Evolutionary conservation across 768 basidiomycete genomes (phyloP).

Genomic region (Pulveroboletus sp.): DNA sequence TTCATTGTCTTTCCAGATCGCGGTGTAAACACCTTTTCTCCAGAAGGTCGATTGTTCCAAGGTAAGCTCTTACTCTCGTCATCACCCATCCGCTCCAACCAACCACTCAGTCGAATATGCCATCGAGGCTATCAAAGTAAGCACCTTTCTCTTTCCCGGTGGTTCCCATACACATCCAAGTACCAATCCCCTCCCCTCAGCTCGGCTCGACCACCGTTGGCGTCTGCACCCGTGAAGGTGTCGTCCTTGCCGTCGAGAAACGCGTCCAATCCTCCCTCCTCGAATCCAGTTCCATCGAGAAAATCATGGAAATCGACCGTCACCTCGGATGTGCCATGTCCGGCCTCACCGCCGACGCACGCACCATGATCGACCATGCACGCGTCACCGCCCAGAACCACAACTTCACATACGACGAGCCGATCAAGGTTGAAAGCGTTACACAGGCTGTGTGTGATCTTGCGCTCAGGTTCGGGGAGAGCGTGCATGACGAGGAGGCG

Average conservation of each 20-base stretch:
- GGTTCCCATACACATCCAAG: background rate
- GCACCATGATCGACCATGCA: slow-evolving; percentile 99
- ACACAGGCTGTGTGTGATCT: slow-evolving; percentile 99
- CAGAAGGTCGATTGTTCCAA: slow-evolving; percentile 98
- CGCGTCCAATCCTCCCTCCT: slow-evolving; percentile 96
- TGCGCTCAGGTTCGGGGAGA: slow-evolving; percentile 96
- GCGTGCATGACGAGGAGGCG: slow-evolving; percentile 97
- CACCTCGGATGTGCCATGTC: slow-evolving; percentile 99
- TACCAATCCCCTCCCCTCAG: slow-evolving; percentile 39
- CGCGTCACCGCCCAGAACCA: slow-evolving; percentile 96
- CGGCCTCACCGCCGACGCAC: slow-evolving; percentile 93
- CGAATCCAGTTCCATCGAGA: slow-evolving; percentile 94
- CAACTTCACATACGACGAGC: slow-evolving; percentile 94
- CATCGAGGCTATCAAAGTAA: slow-evolving; percentile 97
- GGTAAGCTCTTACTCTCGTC: slow-evolving; percentile 47
- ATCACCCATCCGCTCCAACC: slow-evolving; percentile 12
- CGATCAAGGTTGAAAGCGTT: slow-evolving; percentile 94
- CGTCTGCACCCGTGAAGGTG: slow-evolving; percentile 85
- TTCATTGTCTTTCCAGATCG: slow-evolving; percentile 54
- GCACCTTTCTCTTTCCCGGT: background rate
- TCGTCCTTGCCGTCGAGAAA: slow-evolving; percentile 95
- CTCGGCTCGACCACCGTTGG: slow-evolving; percentile 98
- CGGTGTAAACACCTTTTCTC: slow-evolving; percentile 98
- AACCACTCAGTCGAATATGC: slow-evolving; percentile 87
- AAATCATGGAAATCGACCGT: slow-evolving; percentile 98